Evolutionary conservation across 2,329 filamentous ascomycete species (phyloP).

Genomic region (Scleromitrula shiraiana): DNA sequence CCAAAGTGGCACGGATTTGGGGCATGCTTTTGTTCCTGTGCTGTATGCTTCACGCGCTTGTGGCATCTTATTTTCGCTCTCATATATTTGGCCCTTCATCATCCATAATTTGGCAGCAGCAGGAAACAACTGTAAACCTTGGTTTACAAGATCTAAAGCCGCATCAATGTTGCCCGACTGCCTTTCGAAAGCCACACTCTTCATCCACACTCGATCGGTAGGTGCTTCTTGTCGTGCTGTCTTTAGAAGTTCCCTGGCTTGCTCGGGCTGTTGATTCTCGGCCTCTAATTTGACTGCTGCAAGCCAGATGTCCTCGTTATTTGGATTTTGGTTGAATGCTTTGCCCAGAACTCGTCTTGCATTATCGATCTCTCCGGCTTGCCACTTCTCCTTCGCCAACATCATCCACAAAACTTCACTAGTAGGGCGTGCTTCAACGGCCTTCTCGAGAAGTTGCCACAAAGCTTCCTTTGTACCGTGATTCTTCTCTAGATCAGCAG

Average conservation of each 20-base stretch:
- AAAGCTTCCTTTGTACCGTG: constrained; percentile 79
- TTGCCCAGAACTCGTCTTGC: constrained; percentile 77
- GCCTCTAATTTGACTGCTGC: constrained; percentile 94
- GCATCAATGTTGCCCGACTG: constrained; percentile 71
- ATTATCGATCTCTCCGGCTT: constrained; percentile 78
- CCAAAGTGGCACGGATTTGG: constrained; percentile 80
- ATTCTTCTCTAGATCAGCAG: constrained; percentile 82
- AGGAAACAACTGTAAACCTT: constrained; percentile 81
- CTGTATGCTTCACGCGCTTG: constrained; percentile 87
- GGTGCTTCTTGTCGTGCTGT: constrained; percentile 82
- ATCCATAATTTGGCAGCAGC: constrained; percentile 87
- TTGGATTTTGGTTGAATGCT: constrained; percentile 90
- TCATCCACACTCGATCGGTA: constrained; percentile 95
- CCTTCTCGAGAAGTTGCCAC: constrained; percentile 81
- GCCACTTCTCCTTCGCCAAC: constrained; percentile 90
- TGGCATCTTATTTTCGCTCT: constrained; percentile 67
- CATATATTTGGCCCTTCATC: constrained; percentile 98
- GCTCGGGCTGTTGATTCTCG: constrained; percentile 73
- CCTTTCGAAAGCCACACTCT: constrained; percentile 87
- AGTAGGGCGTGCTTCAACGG: constrained; percentile 85
- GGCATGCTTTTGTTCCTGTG: constrained; percentile 78
- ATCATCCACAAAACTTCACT: constrained; percentile 93
- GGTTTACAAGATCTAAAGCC: constrained; percentile 78
- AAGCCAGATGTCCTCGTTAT: constrained; percentile 97
- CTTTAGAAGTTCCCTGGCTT: constrained; percentile 73